Percentiles rank a stretch among this genome's conserved stretches.
phyloP scores from a whole-genome alignment of 257 asterid species.

The Solanum sejunctum region DNA sequence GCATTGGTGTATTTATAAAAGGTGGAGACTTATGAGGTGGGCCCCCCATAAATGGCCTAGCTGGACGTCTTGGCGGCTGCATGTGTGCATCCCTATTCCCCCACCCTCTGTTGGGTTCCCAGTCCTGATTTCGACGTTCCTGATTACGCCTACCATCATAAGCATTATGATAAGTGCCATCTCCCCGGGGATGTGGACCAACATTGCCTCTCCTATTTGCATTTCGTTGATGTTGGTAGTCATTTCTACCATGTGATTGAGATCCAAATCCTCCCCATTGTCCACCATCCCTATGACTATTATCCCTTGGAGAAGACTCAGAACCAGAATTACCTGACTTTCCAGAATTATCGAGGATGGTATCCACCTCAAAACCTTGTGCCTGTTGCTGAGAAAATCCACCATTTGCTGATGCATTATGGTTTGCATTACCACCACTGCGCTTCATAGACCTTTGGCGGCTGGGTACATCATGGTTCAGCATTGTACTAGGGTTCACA shows the following conservation, averaged over 20 bases:
- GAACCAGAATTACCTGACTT: constrained; percentile 18
- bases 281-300: constrained; percentile 29
- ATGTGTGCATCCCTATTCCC: constrained; percentile 46
- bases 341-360: constrained; percentile 13
- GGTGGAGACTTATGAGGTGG: constrained; percentile 24
- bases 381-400: constrained; percentile 23
- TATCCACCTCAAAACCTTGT: constrained; percentile 19
- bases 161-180: constrained; percentile 36
- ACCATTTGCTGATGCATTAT: constrained; percentile 20
- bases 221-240: constrained; percentile 39
- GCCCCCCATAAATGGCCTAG: constrained; percentile 41
- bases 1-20: constrained; percentile 27
- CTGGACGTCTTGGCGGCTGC: constrained; percentile 28
- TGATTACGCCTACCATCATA: constrained; percentile 59
- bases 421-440: constrained; percentile 26
- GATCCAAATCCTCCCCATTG: constrained; percentile 36
- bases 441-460: constrained; percentile 49
- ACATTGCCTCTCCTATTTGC: constrained; percentile 45
- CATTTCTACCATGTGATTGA: constrained; percentile 35
- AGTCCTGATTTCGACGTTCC: constrained; percentile 40
- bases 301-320: constrained; percentile 33
- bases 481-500: constrained; percentile 18
- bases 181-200: constrained; percentile 46
- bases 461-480: constrained; percentile 21
- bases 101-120: constrained; percentile 37